Evolutionary conservation across 2,329 filamentous ascomycete genomes (phyloP).

Genomic region (Diaporthe destruens): DNA sequence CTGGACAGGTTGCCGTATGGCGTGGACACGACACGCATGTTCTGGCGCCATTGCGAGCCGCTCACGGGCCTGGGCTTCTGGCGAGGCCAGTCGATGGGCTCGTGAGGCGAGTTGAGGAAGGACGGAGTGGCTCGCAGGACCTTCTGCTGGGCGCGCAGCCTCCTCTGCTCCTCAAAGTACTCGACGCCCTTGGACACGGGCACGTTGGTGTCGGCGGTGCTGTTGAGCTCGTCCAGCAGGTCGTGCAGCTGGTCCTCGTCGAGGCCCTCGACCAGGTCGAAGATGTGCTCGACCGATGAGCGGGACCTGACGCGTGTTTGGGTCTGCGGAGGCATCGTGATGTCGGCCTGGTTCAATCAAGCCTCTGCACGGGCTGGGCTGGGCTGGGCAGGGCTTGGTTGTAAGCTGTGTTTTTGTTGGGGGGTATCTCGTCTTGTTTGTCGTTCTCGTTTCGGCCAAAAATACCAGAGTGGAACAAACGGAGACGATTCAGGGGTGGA

Average conservation of each 20-base stretch:
- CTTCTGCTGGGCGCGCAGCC: slow-evolving; percentile 1
- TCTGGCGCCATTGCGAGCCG: slow-evolving; percentile 41
- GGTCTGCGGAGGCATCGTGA: slow-evolving; percentile 43
- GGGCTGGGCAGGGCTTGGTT: neutral
- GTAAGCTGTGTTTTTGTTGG: neutral
- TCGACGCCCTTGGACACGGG: slow-evolving; percentile 48
- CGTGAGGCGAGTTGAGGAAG: slow-evolving; percentile 40
- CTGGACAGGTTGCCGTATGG: slow-evolving; percentile 33
- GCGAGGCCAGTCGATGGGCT: slow-evolving; percentile 41
- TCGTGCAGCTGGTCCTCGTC: slow-evolving; percentile 48
- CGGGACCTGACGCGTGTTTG: slow-evolving; percentile 46
- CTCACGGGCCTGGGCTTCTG: slow-evolving; percentile 40
- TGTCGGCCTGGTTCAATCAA: slow-evolving; percentile 2
- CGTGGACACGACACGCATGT: slow-evolving; percentile 40
- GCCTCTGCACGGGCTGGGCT: neutral
- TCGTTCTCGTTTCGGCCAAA: slow-evolving; percentile 1
- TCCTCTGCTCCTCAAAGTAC: slow-evolving; percentile 45
- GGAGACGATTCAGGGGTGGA: slow-evolving; percentile 15
- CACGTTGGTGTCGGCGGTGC: slow-evolving; percentile 46
- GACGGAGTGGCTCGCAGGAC: slow-evolving; percentile 39
- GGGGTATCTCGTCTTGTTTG: neutral
- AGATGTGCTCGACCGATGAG: slow-evolving; percentile 48
- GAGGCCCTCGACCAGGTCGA: slow-evolving; percentile 47
- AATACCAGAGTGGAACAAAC: neutral
- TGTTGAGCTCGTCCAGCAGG: slow-evolving; percentile 48